Evolutionary conservation across 768 basidiomycete genomes (phyloP).

Genomic region (Russula abietina): DNA sequence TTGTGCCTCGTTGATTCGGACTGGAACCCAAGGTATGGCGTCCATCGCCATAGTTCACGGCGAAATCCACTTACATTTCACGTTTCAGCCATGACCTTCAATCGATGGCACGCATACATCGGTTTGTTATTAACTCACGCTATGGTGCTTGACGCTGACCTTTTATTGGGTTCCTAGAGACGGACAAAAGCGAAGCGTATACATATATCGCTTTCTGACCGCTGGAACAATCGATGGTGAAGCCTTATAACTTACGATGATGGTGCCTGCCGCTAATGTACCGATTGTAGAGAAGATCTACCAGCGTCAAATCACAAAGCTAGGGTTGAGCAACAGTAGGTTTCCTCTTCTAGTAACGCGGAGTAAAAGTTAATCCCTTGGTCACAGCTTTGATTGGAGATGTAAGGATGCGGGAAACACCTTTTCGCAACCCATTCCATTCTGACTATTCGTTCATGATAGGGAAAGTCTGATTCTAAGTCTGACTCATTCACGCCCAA

Average conservation of each 20-base stretch:
- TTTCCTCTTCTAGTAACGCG: constrained; percentile 27
- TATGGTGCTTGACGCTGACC: constrained; percentile 13
- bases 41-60: background rate
- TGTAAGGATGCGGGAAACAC: constrained; percentile 35
- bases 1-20: constrained; percentile 84
- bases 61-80: background rate
- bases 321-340: constrained; percentile 82
- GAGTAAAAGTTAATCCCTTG: constrained; percentile 5
- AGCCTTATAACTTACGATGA: background rate
- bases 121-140: constrained; percentile 40
- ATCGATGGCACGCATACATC: constrained; percentile 95
- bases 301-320: constrained; percentile 91
- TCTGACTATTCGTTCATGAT: background rate
- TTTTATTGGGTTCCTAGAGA: constrained; percentile 48
- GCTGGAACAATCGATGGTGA: constrained; percentile 85
- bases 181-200: constrained; percentile 88
- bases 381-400: constrained; percentile 63
- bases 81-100: constrained; percentile 78
- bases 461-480: constrained; percentile 51
- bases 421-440: constrained; percentile 20
- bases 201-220: constrained; percentile 82
- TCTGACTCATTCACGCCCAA: constrained; percentile 82
- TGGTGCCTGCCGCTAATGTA: constrained; percentile 1
- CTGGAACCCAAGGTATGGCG: constrained; percentile 80
- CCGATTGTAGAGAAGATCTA: constrained; percentile 70